These are phyloP conservation scores for Microstegium vimineum DNA, from an alignment of 176 grass and related monocot genomes.

Conservation along the genomic window DNA sequence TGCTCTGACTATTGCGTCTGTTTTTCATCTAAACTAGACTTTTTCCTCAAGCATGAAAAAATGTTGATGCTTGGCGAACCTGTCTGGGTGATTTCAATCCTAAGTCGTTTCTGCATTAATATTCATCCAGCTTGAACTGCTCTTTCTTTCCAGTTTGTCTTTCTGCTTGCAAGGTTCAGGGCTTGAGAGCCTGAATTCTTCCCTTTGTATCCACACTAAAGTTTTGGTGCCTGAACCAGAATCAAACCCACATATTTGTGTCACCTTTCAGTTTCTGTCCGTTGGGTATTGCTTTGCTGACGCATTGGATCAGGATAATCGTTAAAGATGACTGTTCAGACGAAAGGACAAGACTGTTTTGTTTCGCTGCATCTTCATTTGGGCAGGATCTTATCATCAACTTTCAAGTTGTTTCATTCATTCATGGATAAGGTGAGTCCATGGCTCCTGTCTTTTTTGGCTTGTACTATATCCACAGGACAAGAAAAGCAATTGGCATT, in stretches of 20 bases:
- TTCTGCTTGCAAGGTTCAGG: not conserved
- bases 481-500: not conserved
- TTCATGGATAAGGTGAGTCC: not conserved
- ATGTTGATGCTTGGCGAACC: slow-evolving; percentile 15
- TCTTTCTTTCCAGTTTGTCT: not conserved
- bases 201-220: not conserved
- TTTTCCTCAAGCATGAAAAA: slow-evolving; percentile 1
- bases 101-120: not conserved
- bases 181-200: not conserved
- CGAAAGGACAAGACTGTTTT: not conserved
- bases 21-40: not conserved
- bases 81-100: not conserved
- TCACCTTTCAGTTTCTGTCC: not conserved
- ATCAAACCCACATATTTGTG: too few relatives aligned
- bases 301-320: not conserved
- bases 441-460: not conserved
- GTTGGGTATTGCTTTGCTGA: not conserved
- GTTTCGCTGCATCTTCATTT: not conserved
- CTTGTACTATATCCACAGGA: not conserved
- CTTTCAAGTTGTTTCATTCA: too few relatives aligned
- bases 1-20: slow-evolving; percentile 1
- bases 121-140: not conserved
- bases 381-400: not conserved
- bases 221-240: not conserved
- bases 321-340: not conserved